These are phyloP conservation scores for Yamadazyma triangularis DNA, from an alignment of 1,139 yeast genomes.

Conservation along the genomic window DNA sequence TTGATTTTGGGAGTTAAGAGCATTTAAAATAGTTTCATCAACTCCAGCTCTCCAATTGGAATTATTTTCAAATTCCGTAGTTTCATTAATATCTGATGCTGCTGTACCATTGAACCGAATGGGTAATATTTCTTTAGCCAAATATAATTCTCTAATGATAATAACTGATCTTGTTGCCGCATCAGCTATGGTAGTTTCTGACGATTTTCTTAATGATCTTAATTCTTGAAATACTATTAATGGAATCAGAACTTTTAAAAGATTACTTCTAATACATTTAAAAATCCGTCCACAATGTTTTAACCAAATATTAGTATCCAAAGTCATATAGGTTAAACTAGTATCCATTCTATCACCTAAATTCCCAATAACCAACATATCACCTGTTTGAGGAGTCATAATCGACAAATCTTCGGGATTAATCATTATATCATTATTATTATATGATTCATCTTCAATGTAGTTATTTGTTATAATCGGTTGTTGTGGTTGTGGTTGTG, in stretches of 20 bases:
- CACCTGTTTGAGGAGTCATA: conserved; percentile 4
- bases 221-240: conserved; percentile 75
- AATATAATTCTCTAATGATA: conserved; percentile 61
- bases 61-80: conserved; percentile 59
- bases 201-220: conserved; percentile 66
- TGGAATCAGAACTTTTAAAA: conserved; percentile 59
- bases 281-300: conserved; percentile 75
- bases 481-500: not conserved
- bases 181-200: conserved; percentile 72
- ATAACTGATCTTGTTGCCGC: conserved; percentile 80
- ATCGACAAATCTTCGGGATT: conserved; percentile 17
- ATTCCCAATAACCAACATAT: conserved; percentile 24
- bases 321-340: conserved; percentile 53
- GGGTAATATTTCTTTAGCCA: conserved; percentile 48
- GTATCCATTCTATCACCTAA: conserved; percentile 51
- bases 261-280: conserved; percentile 60
- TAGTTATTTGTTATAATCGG: too few relatives aligned
- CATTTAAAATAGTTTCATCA: conserved; percentile 54
- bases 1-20: conserved; percentile 47
- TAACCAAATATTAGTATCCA: conserved; percentile 79
- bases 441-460: conserved; percentile 20
- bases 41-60: conserved; percentile 60
- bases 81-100: conserved; percentile 52
- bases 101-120: conserved; percentile 54
- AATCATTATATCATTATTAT: conserved; percentile 18